Evolutionary conservation across 1,284 basidiomycete species (phyloP), one percentile per base, ranked within the genome.

Genomic region (Peniophora sp.): DNA sequence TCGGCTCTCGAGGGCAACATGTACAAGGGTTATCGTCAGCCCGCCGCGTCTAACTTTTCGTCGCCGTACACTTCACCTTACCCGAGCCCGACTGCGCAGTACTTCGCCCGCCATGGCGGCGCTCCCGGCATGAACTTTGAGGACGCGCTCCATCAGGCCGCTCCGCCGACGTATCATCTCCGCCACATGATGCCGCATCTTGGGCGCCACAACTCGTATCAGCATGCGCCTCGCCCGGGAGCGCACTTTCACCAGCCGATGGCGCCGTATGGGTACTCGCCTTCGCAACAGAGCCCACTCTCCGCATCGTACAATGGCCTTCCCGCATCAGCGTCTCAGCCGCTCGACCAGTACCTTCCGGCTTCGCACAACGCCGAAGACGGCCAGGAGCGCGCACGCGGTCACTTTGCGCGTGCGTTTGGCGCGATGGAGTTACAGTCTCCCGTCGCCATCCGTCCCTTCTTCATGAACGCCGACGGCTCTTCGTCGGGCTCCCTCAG

Each of bases 21-120:
- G 43, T 24, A 45, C 43, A 20, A n/a, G 9, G 43, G 43, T 20
- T 45, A 45, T n/a, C 43, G 43, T 24, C 43, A 22, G 18, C 43
- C 15, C 10, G 20, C 23, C 10, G 18, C 10, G 20, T 45, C 43
- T 20, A 45, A 5, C 23, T 24, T 20, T 22, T 45, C 43, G 9
- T 45, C 23, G 14, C 43, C 43, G 22, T 45, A 45, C 43, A 45
- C 12, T 22, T 45, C 43, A 9, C 43, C 43, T n/a, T 45, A 45
- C 43, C 43, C 43, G 12, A 45, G 43, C 43, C 43, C 43, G 14
- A 45, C 23, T 20, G 23, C 18, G 15, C 37, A 41, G 15, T 17
- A n/a, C 18, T 41, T 41, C 37, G 5, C 37, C n/a, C 37, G 37
- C 15, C 18, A n/a, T 17, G 27, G 27, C 27, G 27, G 18, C n/a